phyloP scores from a whole-genome alignment of 2,329 filamentous ascomycete genomes.

The Arthrobotrys iridis region DNA sequence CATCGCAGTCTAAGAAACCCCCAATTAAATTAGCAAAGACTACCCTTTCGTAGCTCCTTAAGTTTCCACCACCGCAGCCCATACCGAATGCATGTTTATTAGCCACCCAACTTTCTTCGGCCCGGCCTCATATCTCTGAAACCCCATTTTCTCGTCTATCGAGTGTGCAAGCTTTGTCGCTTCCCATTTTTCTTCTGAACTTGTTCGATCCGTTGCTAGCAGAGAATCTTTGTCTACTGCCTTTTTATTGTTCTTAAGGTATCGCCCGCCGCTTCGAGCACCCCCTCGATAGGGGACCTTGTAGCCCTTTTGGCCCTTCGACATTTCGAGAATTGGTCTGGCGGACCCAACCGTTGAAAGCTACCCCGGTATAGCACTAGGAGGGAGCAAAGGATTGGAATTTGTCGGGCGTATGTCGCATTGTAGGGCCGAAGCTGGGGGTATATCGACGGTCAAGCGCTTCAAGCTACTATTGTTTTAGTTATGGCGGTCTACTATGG shows the following conservation, averaged over 20 bases:
- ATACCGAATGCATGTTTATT: constrained; percentile 83
- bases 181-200: constrained; percentile 91
- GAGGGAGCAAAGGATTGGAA: not conserved
- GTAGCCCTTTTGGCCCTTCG: constrained; percentile 36
- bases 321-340: constrained; percentile 43
- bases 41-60: not conserved
- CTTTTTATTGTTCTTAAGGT: constrained; percentile 65
- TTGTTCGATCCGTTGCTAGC: constrained; percentile 82
- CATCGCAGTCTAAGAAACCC: constrained; percentile 71
- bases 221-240: constrained; percentile 81
- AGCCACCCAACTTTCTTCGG: constrained; percentile 90
- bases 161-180: constrained; percentile 81
- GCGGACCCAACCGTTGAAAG: constrained; percentile 22
- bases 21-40: constrained; percentile 18
- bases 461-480: constrained; percentile 2
- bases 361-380: not conserved
- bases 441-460: constrained; percentile 9
- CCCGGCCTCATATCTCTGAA: constrained; percentile 87
- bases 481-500: constrained; percentile 13
- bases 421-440: constrained; percentile 13
- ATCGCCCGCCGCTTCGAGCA: constrained; percentile 63
- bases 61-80: not conserved
- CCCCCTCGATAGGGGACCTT: constrained; percentile 70
- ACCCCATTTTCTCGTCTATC: constrained; percentile 96
- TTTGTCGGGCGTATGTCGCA: constrained; percentile 15